Conservation (phyloP, 176 grass and related monocot species). For the Olyra latifolia region DNA sequence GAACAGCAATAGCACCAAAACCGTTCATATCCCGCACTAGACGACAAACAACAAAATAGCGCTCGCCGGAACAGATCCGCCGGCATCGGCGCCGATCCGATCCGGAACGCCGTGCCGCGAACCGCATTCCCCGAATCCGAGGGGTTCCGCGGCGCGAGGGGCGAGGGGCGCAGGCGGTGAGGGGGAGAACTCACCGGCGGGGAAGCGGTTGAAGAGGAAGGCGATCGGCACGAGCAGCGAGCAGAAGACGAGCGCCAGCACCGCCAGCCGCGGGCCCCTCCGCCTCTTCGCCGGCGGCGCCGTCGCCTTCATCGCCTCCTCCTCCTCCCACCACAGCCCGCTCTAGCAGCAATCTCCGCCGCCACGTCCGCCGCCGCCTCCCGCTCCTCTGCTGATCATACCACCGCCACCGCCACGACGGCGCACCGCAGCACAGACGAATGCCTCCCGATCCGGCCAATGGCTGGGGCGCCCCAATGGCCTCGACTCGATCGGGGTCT, state of each 20-base stretch:
- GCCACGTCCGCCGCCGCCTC: not conserved
- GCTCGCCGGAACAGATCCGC: slow-evolving; percentile 42
- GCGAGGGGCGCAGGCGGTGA: not conserved
- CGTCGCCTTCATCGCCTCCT: slow-evolving; percentile 76
- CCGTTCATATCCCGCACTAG: slow-evolving; percentile 13
- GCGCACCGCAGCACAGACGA: slow-evolving; percentile 23
- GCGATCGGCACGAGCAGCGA: slow-evolving; percentile 95
- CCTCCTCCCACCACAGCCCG: slow-evolving; percentile 6
- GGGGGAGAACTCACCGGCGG: slow-evolving; percentile 52
- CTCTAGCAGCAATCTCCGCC: not conserved
- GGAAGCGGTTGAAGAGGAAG: slow-evolving; percentile 89
- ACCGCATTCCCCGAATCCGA: slow-evolving; percentile 41
- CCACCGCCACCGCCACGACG: slow-evolving; percentile 39
- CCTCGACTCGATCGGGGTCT: slow-evolving; percentile 37
- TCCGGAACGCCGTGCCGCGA: slow-evolving; percentile 22
- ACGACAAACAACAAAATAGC: slow-evolving; percentile 19
- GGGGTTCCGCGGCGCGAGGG: not conserved
- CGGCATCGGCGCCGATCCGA: slow-evolving; percentile 38
- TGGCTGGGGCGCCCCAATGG: slow-evolving; percentile 20
- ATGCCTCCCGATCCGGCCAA: slow-evolving; percentile 46
- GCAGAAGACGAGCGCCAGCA: slow-evolving; percentile 93
- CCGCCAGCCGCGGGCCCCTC: slow-evolving; percentile 72
- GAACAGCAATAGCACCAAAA: slow-evolving; percentile 4
- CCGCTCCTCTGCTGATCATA: slow-evolving; percentile 43
- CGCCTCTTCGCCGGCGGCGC: slow-evolving; percentile 80